Evolutionary conservation across 495 filamentous ascomycete species (phyloP), one percentile per base, ranked within the genome.

Genomic region (Neurospora tetrasperma): DNA sequence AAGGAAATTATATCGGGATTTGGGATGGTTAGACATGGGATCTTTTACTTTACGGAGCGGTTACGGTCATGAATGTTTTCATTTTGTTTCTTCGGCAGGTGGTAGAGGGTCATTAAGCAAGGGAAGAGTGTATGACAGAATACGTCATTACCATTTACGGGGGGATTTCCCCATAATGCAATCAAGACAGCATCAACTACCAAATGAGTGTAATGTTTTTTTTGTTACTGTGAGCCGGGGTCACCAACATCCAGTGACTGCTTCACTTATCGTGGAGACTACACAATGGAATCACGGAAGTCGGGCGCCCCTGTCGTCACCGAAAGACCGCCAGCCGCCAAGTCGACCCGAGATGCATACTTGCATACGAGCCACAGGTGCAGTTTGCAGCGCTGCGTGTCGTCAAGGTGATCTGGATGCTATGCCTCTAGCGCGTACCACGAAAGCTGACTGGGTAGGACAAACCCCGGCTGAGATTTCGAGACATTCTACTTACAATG

Each of bases 11-110:
- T 38, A 66, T 35, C 35, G 54, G 27, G 54, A 35, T 35, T 66
- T 18, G 54, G 54, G 54, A 66, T 66, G 54, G 54, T 66, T 66
- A 66, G 54, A 66, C 54, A 66, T 66, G 54, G 54, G 54, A 66
- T 35, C 27, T 66, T 66, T 66, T 66, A 66, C 27, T 66, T 66
- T 66, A 66, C 54, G 54, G 54, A 66, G 54, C 54, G 54, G 54
- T 66, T 66, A 66, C 27, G 27, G 27, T 66, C 54, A 66, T 35
- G 54, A 66, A 31, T 66, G 27, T 66, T 66, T 66, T 66, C 54
- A 66, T 66, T 66, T 66, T 66, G 12, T 66, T 66, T 66, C 54
- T 66, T 66, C 54, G 54, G 54, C 54, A 66, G 31, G 54, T 66
- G 54, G 54, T 66, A 66, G 54, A 66, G 54, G 27, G 27, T 66